Evolutionary conservation across 2,329 filamentous ascomycete species (phyloP), one percentile per base, ranked within the genome.

Genomic region (Chrysosporium queenslandicum): DNA sequence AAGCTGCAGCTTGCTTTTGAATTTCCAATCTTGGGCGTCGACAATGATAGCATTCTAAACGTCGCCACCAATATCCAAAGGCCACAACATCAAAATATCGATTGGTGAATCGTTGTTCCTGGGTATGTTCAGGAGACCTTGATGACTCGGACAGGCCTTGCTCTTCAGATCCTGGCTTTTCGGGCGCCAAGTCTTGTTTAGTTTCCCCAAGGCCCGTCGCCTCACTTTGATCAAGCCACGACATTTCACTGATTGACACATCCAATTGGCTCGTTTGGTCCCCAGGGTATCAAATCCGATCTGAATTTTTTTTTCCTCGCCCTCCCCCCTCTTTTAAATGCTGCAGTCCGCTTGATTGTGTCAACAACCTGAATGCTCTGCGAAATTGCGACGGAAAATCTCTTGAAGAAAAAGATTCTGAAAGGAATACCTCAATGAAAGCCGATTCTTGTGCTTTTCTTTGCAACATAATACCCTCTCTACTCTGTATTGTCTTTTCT

Each of bases 381-480:
- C 37, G 46, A 48, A 48, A 48, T 20, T n/a, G 27, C n/a, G 5
- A 7, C 9, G 2, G 3, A 27, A 21, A 18, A 21, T 12, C 11
- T n/a, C 4, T 32, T 40, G n/a, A 21, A 25, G 27, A 3, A 49
- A 41, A 49, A 2, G 25, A 30, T 53, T 45, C 37, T 53, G 8
- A 42, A 53, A 49, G 25, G 30, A 47, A 37, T 25, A n/a, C 29
- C 8, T 20, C 21, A 42, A 37, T 41, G 18, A 47, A 47, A 21
- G 53, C 48, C 34, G 29, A 52, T 43, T 41, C 21, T 14, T 50
- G 29, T 42, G 29, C 50, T 40, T 43, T 50, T 25, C 27, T 50
- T 30, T 45, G 39, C 49, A 45, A 12, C 25, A 29, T 25, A 51
- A n/a, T 20, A 43, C 3, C 4, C 2, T 16, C 37, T 21, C 16